Conservation (phyloP, 306 rosid species). For the Dryas drummondii region DNA sequence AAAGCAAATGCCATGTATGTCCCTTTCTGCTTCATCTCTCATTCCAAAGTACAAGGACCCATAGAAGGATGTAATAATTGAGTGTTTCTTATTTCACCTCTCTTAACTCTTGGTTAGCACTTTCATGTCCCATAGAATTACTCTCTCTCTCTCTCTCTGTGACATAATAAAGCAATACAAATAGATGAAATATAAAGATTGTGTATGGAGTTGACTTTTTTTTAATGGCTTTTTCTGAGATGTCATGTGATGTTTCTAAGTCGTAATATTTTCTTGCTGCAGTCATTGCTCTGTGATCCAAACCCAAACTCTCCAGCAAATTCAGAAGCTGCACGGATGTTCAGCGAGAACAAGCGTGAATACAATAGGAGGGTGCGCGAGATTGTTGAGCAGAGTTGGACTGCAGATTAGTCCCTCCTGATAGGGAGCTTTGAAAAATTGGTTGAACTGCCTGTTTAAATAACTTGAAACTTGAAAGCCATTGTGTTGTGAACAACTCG, state of each 20-base stretch:
- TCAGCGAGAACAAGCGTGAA: slow-evolving; percentile 93
- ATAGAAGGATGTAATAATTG: not conserved
- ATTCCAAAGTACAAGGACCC: not conserved
- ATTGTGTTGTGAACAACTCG: slow-evolving; percentile 41
- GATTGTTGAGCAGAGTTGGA: slow-evolving; percentile 99
- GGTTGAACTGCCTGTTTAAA: slow-evolving; percentile 47
- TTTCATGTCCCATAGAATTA: not conserved
- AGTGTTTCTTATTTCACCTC: not conserved
- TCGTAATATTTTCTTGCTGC: slow-evolving; percentile 33
- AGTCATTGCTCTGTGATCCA: slow-evolving; percentile 98
- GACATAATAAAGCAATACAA: not conserved
- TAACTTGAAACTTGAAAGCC: slow-evolving; percentile 46
- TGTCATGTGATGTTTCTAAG: not conserved
- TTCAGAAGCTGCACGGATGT: slow-evolving; percentile 97
- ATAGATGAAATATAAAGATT: not conserved
- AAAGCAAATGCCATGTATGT: not conserved
- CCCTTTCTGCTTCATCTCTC: not conserved
- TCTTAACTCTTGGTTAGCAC: not conserved
- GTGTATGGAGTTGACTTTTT: slow-evolving; percentile 14
- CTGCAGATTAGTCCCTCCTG: slow-evolving; percentile 69
- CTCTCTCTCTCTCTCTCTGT: not conserved
- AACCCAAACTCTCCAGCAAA: slow-evolving; percentile 98
- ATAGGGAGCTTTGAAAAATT: slow-evolving; percentile 33
- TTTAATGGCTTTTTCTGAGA: not conserved
- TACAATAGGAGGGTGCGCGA: slow-evolving; percentile 87